Conservation (phyloP, 2,329 filamentous ascomycete species). For the Leptodontidium sp. region DNA sequence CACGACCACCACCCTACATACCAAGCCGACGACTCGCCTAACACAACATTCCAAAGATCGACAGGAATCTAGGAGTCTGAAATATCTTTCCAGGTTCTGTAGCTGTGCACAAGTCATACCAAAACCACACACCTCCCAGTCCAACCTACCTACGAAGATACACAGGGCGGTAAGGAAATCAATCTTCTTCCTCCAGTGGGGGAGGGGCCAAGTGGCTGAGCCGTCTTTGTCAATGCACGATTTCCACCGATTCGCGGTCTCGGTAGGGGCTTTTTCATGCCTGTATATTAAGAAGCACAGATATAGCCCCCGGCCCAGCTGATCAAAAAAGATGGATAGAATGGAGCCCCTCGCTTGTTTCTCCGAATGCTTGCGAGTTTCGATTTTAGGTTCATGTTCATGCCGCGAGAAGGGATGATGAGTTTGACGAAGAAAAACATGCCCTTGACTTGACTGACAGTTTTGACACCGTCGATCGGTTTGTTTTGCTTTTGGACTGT, state of each 20-base stretch:
- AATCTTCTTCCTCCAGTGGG: not conserved
- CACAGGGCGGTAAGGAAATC: not conserved
- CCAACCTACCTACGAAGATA: not conserved
- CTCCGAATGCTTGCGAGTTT: conserved; percentile 18
- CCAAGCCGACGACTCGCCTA: not conserved
- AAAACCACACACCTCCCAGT: not conserved
- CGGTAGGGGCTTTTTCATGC: conserved; percentile 16
- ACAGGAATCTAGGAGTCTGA: not conserved
- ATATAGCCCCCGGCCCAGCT: not conserved
- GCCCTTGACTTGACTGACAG: not conserved
- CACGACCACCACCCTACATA: not conserved
- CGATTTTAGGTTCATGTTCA: conserved; percentile 11
- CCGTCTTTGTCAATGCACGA: conserved; percentile 17
- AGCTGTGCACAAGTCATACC: not conserved
- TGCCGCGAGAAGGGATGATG: conserved; percentile 9
- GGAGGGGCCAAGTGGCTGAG: conserved; percentile 14
- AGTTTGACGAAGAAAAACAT: not conserved
- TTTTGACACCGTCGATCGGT: not conserved
- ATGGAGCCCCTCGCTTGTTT: conserved; percentile 14
- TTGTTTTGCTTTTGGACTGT: not conserved
- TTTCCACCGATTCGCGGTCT: not conserved
- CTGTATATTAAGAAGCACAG: conserved; percentile 17
- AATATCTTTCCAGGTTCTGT: not conserved
- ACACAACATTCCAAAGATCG: conserved; percentile 6
- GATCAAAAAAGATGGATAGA: not conserved